Evolutionary conservation across 331 rosid genomes (phyloP).

Genomic region (Quercus lobata): DNA sequence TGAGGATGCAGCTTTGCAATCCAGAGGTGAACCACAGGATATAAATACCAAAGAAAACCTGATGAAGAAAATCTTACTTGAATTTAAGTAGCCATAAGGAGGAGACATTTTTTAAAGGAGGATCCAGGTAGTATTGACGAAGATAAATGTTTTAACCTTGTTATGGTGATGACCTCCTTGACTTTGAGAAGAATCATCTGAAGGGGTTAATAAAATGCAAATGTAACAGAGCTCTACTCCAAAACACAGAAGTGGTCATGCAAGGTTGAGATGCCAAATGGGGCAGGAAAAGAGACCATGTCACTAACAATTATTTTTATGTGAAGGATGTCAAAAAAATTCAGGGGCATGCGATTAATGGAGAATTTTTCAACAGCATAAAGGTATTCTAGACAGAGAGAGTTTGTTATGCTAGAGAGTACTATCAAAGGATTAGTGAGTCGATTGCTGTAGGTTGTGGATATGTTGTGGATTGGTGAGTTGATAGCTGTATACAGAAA

Average conservation of each 20-base stretch:
- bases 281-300: background rate
- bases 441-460: background rate
- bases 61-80: background rate
- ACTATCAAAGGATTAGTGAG: background rate
- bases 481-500: background rate
- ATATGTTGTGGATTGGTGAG: too few species aligned
- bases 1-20: conserved; percentile 26
- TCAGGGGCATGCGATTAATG: background rate
- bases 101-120: too few species aligned
- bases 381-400: background rate
- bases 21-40: background rate
- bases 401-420: background rate
- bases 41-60: background rate
- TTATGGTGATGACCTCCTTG: background rate
- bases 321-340: background rate
- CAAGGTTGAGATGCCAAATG: too few species aligned
- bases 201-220: background rate
- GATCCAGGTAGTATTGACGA: too few species aligned
- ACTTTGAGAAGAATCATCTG: background rate
- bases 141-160: background rate
- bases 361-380: background rate
- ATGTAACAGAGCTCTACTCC: too few species aligned
- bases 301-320: background rate
- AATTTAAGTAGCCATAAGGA: background rate
- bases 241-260: too few species aligned